Percentiles rank a stretch among this genome's conserved stretches.
These are phyloP conservation scores for Dictyostelium firmibasis DNA, from an alignment of 78 protist genomes.

Conservation along the genomic window DNA sequence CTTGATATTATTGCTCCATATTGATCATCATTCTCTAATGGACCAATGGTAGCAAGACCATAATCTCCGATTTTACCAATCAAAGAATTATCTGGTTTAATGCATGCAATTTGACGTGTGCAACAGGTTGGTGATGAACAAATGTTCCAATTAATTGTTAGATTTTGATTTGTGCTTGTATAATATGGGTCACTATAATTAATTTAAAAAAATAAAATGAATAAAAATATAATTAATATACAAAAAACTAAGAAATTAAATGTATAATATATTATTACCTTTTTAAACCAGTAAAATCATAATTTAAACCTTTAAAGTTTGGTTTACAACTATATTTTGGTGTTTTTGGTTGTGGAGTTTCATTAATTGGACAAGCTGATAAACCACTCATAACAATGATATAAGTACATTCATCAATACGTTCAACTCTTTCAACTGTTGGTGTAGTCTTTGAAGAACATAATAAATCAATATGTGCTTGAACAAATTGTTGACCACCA, in stretches of 20 bases:
- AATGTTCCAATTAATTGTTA: background rate
- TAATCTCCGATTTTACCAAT: background rate
- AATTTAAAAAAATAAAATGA: background rate
- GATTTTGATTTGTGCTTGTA: background rate
- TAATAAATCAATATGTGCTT: background rate
- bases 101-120: background rate
- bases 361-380: background rate
- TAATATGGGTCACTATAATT: background rate
- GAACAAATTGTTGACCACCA: background rate
- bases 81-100: background rate
- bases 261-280: background rate
- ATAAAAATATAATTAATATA: too few species aligned
- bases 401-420: background rate
- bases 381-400: background rate
- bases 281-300: background rate
- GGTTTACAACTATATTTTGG: background rate
- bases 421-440: background rate
- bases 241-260: too few species aligned
- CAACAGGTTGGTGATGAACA: background rate
- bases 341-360: background rate
- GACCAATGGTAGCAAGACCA: background rate
- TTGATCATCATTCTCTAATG: background rate
- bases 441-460: background rate
- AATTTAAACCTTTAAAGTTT: background rate
- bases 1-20: background rate